Conservation (phyloP, 805 yeast genomes). For the Starmerella geochares region DNA sequence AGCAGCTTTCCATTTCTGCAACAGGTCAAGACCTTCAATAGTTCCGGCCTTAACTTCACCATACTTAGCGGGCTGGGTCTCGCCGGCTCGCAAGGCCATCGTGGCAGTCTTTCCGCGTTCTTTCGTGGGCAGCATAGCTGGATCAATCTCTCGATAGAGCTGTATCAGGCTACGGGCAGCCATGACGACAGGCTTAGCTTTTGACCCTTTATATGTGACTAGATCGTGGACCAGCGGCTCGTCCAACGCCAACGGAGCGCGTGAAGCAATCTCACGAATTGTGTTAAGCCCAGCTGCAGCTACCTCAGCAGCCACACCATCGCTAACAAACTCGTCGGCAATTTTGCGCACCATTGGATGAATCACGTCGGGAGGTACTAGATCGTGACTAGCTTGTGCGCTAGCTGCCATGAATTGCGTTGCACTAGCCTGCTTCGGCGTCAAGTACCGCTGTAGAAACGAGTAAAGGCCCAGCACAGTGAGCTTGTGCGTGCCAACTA, state of each 20-base stretch:
- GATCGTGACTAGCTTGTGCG: constrained; percentile 93
- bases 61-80: constrained; percentile 33
- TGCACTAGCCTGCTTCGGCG: constrained; percentile 89
- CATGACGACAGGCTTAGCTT: constrained; percentile 84
- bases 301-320: constrained; percentile 96
- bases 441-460: constrained; percentile 74
- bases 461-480: constrained; percentile 85
- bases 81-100: constrained; percentile 61
- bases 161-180: constrained; percentile 85
- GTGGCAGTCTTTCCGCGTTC: constrained; percentile 92
- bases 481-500: constrained; percentile 90
- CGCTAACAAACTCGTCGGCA: constrained; percentile 95
- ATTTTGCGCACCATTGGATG: constrained; percentile 73
- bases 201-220: constrained; percentile 82
- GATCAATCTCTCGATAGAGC: constrained; percentile 87
- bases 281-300: constrained; percentile 97
- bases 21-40: constrained; percentile 82
- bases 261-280: constrained; percentile 79
- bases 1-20: constrained; percentile 72
- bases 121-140: constrained; percentile 81
- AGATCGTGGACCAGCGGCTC: constrained; percentile 79
- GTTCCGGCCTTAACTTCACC: constrained; percentile 54
- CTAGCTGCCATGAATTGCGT: constrained; percentile 94
- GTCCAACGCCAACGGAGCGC: constrained; percentile 93
- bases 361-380: constrained; percentile 92